A percentile compares a stretch with the other conserved stretches of the same genome.
Conservation (phyloP, 225 moss, liverwort and hornwort genomes). For the Lunularia cruciata region DNA sequence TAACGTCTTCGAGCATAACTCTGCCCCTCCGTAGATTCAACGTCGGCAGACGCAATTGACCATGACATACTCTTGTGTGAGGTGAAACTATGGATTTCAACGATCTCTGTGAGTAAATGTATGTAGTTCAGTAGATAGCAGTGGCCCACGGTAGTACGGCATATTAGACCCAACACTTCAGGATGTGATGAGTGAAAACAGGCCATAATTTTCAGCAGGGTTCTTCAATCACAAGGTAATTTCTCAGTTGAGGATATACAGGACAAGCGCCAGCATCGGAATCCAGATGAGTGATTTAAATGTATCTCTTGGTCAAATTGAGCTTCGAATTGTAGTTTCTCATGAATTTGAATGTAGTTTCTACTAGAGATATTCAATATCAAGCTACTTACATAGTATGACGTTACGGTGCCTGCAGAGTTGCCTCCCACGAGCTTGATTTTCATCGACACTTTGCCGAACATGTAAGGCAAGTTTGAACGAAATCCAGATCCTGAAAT, state of each 20-base stretch:
- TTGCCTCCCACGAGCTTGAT: background rate
- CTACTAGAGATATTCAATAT: background rate
- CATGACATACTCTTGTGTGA: background rate
- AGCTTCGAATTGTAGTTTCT: too few species aligned
- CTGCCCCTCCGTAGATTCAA: background rate
- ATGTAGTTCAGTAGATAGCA: too few species aligned
- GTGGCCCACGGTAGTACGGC: too few species aligned
- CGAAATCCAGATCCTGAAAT: conserved; percentile 5
- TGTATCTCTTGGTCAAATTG: background rate
- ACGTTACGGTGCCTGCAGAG: conserved; percentile 1
- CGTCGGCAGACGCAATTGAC: background rate
- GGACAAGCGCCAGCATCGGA: background rate
- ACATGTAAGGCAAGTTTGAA: background rate
- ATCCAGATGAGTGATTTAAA: background rate
- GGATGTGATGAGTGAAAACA: too few species aligned
- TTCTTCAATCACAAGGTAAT: too few species aligned
- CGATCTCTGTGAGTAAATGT: too few species aligned
- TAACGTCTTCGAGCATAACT: background rate
- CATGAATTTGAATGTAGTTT: too few species aligned
- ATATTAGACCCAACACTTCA: too few species aligned
- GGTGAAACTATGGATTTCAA: too few species aligned
- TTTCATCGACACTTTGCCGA: background rate
- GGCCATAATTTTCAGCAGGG: too few species aligned
- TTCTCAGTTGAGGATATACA: too few species aligned
- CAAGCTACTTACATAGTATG: background rate